Conservation (phyloP, 148 eudicot genomes). For the Cornus florida region DNA sequence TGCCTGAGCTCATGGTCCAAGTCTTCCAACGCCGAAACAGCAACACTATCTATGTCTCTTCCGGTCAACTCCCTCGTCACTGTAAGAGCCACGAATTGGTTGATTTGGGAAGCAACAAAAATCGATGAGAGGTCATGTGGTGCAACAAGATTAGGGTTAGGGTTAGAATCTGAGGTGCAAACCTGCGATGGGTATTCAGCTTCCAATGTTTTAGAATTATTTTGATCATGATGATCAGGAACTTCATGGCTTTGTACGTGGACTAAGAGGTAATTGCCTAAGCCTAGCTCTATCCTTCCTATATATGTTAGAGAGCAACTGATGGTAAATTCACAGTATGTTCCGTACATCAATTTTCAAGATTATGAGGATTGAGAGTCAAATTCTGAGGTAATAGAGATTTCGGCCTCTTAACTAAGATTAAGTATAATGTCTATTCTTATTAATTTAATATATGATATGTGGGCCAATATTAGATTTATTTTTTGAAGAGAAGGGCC, state of each 20-base stretch:
- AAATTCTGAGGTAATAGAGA: too few species aligned
- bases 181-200: not conserved
- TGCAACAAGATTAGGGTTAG: not conserved
- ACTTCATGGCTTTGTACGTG: not conserved
- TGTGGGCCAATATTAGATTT: too few species aligned
- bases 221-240: not conserved
- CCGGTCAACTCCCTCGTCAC: not conserved
- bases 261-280: slow-evolving; percentile 12
- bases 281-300: slow-evolving; percentile 36
- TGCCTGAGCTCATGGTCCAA: slow-evolving; percentile 70
- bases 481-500: too few species aligned
- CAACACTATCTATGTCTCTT: slow-evolving; percentile 39
- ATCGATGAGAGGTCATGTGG: not conserved
- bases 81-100: slow-evolving; percentile 22
- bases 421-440: too few species aligned
- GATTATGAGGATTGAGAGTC: too few species aligned
- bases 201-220: too few species aligned
- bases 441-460: too few species aligned
- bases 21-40: slow-evolving; percentile 22
- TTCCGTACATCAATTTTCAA: too few species aligned
- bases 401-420: too few species aligned
- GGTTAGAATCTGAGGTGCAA: not conserved
- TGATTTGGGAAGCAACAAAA: not conserved
- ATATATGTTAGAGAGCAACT: too few species aligned
- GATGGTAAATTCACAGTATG: too few species aligned